phyloP scores from a whole-genome alignment of 257 asterid genomes.

The Echites panduratus region DNA sequence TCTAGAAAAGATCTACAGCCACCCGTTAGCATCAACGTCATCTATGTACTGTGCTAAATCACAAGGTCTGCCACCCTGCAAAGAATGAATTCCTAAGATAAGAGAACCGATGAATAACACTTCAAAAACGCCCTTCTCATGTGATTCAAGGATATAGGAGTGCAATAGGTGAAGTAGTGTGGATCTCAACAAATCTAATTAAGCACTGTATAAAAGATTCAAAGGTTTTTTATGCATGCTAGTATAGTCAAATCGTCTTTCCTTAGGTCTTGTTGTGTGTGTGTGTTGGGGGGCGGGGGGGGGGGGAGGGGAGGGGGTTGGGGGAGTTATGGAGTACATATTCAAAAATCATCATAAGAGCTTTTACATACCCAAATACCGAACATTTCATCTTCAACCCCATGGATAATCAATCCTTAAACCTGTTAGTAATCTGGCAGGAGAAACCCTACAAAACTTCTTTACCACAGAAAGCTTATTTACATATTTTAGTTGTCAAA shows the following conservation, averaged over 20 bases:
- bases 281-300: background rate
- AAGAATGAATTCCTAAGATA: background rate
- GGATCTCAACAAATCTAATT: background rate
- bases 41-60: background rate
- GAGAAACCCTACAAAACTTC: slow-evolving; percentile 11
- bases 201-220: background rate
- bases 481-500: background rate
- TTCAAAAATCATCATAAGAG: background rate
- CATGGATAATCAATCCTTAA: background rate
- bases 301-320: background rate
- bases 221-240: background rate
- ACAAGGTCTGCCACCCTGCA: background rate
- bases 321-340: background rate
- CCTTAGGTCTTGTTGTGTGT: no score
- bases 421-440: slow-evolving; percentile 8
- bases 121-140: background rate
- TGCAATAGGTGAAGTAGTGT: background rate
- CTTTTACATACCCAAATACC: background rate
- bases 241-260: background rate
- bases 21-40: background rate
- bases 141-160: background rate
- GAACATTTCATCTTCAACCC: background rate
- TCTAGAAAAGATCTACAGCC: background rate
- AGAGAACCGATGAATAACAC: background rate
- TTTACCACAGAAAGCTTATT: background rate